Base-by-base conservation (phyloP, 2,329 filamentous ascomycete genomes). In the Orbilia quercus region DNA sequence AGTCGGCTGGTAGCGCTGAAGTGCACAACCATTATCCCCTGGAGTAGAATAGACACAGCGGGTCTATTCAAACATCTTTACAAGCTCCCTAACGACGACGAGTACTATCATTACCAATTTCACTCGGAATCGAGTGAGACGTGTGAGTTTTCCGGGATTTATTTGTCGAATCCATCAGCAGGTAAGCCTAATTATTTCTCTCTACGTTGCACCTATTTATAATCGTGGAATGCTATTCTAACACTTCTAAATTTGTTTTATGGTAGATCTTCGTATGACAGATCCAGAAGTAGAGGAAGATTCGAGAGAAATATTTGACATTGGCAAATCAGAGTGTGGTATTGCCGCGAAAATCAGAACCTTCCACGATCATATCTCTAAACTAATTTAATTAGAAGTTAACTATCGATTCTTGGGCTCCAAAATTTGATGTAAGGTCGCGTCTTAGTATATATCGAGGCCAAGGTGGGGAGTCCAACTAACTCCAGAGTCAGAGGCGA, bases 21-120 rank as follows among this genome's bases (percentile, higher is more conserved):
- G 18, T 63, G 58, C 36, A 63, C 45, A 14, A 63, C 58, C 2
- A 63, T 63, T 3, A 14, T 53, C 12, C 47, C 47, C 4, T 62
- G 57, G 57, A 62, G 57, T 20, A 36, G 57, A 12, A 62, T 62
- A 40, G 57, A 50, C 16, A 62, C 57, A 9, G 20, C 28, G 7
- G 57, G 57, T 9, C 28, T 62, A 7, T 62, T 62, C 18, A 50
- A 62, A 28, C 57, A 62, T 9, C 16, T 62, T 6, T 62, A 36
- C 44, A 62, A 62, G 20, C 57, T 62, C 2, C 57, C 57, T 9
- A 51, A n/a, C 7, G 57, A 62, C 28, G 57, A 62, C 28, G 45
- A 11, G 7, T 63, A 63, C 50, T 53, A 51, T 20, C 45, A 63
- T 16, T 63, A 63, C 42, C 58, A 53, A n/a, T 53, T 63, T 16